Conservation (phyloP, 768 basidiomycete species). For the Trichaptum fuscoviolaceum region DNA sequence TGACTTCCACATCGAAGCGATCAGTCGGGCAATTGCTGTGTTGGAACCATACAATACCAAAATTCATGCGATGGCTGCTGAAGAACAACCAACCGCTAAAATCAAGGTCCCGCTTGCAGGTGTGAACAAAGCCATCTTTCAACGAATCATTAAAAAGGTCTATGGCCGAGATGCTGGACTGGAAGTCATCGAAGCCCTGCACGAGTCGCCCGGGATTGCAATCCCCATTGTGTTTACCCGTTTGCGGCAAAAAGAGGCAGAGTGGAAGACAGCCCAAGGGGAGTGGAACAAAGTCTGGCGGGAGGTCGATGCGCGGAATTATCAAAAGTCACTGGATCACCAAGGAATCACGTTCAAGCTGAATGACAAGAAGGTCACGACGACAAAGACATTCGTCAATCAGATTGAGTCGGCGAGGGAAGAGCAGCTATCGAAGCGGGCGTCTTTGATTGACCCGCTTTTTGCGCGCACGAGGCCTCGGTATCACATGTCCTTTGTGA, state of each 20-base stretch:
- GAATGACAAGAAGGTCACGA: slow-evolving; percentile 81
- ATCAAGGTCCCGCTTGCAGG: slow-evolving; percentile 87
- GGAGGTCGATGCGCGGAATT: slow-evolving; percentile 93
- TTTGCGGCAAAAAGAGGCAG: slow-evolving; percentile 94
- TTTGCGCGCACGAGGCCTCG: slow-evolving; percentile 57
- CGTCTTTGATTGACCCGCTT: slow-evolving; percentile 48
- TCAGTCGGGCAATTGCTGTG: slow-evolving; percentile 82
- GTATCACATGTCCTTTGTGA: slow-evolving; percentile 75
- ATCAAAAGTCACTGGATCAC: slow-evolving; percentile 88
- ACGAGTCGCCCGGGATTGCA: slow-evolving; percentile 84
- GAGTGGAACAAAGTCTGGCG: slow-evolving; percentile 99
- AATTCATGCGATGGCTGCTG: slow-evolving; percentile 68
- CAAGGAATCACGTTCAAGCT: slow-evolving; percentile 89
- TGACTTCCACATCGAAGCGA: slow-evolving; percentile 97
- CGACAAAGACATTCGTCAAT: slow-evolving; percentile 68
- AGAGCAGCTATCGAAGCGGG: slow-evolving; percentile 73
- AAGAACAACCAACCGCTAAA: slow-evolving; percentile 78
- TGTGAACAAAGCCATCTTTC: slow-evolving; percentile 83
- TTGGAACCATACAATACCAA: slow-evolving; percentile 91
- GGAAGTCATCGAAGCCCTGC: slow-evolving; percentile 82
- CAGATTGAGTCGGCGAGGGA: slow-evolving; percentile 84
- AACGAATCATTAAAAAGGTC: slow-evolving; percentile 93
- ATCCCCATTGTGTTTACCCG: slow-evolving; percentile 87
- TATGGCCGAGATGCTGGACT: slow-evolving; percentile 83
- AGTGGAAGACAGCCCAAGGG: slow-evolving; percentile 95